These are phyloP conservation scores for Boletus smithii DNA, from an alignment of 1,284 basidiomycete species.

Conservation along the genomic window DNA sequence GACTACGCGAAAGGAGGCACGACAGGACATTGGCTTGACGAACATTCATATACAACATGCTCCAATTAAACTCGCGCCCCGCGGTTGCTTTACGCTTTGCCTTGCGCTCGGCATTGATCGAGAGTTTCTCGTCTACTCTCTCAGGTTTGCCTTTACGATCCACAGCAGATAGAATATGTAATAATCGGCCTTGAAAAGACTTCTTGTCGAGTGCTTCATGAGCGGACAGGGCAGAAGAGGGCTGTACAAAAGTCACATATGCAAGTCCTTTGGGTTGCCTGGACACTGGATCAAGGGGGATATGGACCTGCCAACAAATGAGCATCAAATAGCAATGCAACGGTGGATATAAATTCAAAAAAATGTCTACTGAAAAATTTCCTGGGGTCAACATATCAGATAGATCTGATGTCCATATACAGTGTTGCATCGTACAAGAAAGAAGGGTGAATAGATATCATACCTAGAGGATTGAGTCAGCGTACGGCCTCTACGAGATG, in stretches of 20 bases:
- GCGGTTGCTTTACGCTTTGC: constrained; percentile 72
- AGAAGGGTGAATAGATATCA: constrained; percentile 11
- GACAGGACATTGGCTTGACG: constrained; percentile 38
- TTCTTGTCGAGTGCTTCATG: constrained; percentile 79
- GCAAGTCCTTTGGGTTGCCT: constrained; percentile 80
- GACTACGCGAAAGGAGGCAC: constrained; percentile 15
- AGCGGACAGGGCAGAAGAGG: constrained; percentile 71
- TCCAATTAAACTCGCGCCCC: constrained; percentile 92
- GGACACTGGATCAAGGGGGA: constrained; percentile 69
- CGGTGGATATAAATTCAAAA: not conserved
- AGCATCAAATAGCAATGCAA: constrained; percentile 13
- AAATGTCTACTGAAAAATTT: not conserved
- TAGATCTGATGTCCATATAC: not conserved
- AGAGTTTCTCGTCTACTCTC: constrained; percentile 48
- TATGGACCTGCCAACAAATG: constrained; percentile 61
- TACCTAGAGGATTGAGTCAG: constrained; percentile 18
- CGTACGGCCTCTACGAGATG: not conserved
- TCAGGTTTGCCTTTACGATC: constrained; percentile 54
- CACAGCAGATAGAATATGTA: constrained; percentile 87
- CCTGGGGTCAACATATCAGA: not conserved
- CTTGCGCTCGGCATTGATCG: constrained; percentile 67
- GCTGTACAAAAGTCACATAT: constrained; percentile 74
- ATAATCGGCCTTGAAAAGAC: constrained; percentile 87
- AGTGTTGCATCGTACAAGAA: not conserved
- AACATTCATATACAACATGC: constrained; percentile 96